These are phyloP conservation scores for Xylaria castorea DNA, from an alignment of 495 filamentous ascomycete genomes.

Conservation along the genomic window DNA sequence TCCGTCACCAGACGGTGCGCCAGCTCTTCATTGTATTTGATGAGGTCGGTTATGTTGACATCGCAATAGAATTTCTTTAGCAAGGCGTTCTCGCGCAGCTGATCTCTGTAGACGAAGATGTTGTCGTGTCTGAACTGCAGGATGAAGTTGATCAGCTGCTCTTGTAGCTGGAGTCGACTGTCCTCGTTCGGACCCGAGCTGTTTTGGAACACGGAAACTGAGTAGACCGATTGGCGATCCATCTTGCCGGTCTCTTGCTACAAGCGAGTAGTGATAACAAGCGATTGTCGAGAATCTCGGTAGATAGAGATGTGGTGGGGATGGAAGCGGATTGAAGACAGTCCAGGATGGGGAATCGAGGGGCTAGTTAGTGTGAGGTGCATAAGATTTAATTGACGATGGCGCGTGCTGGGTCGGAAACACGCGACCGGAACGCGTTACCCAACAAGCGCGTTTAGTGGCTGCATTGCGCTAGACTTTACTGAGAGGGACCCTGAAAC, in stretches of 20 bases:
- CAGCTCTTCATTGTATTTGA: slow-evolving; percentile 95
- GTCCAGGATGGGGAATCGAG: slow-evolving; percentile 25
- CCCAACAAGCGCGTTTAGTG: slow-evolving; percentile 39
- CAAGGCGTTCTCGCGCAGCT: slow-evolving; percentile 93
- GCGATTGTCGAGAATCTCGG: background rate
- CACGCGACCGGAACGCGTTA: slow-evolving; percentile 16
- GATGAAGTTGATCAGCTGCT: slow-evolving; percentile 80
- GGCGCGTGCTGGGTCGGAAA: background rate
- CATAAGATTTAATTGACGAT: slow-evolving; percentile 25
- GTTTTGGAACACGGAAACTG: slow-evolving; percentile 78
- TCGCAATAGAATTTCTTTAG: slow-evolving; percentile 97
- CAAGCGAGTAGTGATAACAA: background rate
- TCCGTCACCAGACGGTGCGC: slow-evolving; percentile 90
- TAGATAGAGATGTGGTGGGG: background rate
- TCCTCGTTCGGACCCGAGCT: slow-evolving; percentile 62
- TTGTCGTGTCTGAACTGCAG: slow-evolving; percentile 96
- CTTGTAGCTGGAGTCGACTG: slow-evolving; percentile 63
- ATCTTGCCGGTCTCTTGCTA: slow-evolving; percentile 54
- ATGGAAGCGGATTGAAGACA: background rate
- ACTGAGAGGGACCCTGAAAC: background rate
- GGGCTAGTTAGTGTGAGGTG: slow-evolving; percentile 31
- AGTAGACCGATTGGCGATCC: slow-evolving; percentile 88
- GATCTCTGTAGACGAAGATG: slow-evolving; percentile 96
- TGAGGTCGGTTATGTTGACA: slow-evolving; percentile 94
- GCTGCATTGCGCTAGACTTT: slow-evolving; percentile 33